Percentiles rank a stretch among this genome's conserved stretches.
phyloP scores from a whole-genome alignment of 2,329 filamentous ascomycete species.

The Alternaria sp. region DNA sequence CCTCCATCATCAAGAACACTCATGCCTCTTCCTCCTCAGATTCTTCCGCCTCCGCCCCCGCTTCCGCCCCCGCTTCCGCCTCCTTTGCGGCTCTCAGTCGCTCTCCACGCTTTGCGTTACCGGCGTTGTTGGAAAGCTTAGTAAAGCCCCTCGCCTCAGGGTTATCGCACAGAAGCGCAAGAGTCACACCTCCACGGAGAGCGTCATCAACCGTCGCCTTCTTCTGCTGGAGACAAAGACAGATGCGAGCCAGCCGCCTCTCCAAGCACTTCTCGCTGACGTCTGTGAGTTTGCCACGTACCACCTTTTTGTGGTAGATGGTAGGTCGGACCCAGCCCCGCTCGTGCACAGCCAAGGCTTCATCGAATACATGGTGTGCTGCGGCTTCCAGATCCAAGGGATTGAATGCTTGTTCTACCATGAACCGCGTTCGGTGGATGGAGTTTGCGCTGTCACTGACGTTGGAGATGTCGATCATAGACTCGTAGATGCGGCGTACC shows the following conservation, averaged over 20 bases:
- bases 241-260: slow-evolving; percentile 32
- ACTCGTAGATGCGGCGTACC: slow-evolving; percentile 40
- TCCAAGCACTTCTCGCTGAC: slow-evolving; percentile 25
- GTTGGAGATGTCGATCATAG: slow-evolving; percentile 36
- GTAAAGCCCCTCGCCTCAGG: slow-evolving; percentile 27
- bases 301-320: slow-evolving; percentile 35
- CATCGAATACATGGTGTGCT: slow-evolving; percentile 43
- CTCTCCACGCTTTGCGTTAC: slow-evolving; percentile 31
- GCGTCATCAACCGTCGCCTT: slow-evolving; percentile 43
- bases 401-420: slow-evolving; percentile 9
- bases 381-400: slow-evolving; percentile 36
- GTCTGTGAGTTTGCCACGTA: slow-evolving; percentile 36
- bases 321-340: slow-evolving; percentile 29
- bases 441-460: slow-evolving; percentile 27
- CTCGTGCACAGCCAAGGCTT: slow-evolving; percentile 34
- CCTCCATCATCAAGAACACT: background rate
- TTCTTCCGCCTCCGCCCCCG: background rate
- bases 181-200: slow-evolving; percentile 32
- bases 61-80: background rate
- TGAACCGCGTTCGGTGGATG: slow-evolving; percentile 32
- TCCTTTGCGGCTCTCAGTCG: slow-evolving; percentile 18
- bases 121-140: slow-evolving; percentile 36
- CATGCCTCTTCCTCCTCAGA: background rate
- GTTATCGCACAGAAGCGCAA: slow-evolving; percentile 38
- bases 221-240: slow-evolving; percentile 22